Evolutionary conservation across 2,329 filamentous ascomycete genomes (phyloP).

Genomic region (Orbilia quercus): DNA sequence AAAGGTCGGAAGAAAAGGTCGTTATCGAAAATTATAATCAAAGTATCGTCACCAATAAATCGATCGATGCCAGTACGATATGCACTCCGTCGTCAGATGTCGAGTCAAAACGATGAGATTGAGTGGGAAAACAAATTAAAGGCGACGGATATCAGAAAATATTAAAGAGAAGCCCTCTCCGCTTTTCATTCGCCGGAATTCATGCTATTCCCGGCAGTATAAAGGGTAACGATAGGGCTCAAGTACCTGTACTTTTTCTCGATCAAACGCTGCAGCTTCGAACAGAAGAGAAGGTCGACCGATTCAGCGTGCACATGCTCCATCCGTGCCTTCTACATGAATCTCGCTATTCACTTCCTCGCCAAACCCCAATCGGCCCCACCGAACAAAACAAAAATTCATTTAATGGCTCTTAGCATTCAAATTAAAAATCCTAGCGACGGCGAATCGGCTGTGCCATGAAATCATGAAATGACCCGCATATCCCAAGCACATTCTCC

Average conservation of each 20-base stretch:
- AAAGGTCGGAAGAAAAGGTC: background rate
- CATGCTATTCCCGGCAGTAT: constrained; percentile 7
- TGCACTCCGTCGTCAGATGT: constrained; percentile 21
- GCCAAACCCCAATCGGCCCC: constrained; percentile 12
- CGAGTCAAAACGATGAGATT: constrained; percentile 30
- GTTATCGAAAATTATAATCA: background rate
- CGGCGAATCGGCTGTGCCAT: constrained; percentile 27
- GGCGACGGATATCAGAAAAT: background rate
- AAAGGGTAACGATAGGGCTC: background rate
- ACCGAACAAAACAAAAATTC: constrained; percentile 10
- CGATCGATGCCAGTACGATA: constrained; percentile 4
- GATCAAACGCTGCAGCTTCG: constrained; percentile 36
- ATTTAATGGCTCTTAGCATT: too few relatives aligned
- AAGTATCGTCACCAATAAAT: background rate
- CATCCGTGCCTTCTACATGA: constrained; percentile 26
- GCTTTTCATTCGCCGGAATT: constrained; percentile 32
- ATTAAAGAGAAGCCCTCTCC: constrained; percentile 11
- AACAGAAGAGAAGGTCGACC: constrained; percentile 29
- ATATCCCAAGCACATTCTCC: constrained; percentile 47
- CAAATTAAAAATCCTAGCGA: too few relatives aligned
- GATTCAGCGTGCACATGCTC: constrained; percentile 40
- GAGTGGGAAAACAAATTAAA: too few relatives aligned
- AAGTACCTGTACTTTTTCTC: constrained; percentile 29
- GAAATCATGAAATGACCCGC: constrained; percentile 36
- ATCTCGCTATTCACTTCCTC: background rate